Percentiles rank a stretch among this genome's conserved stretches.
Evolutionary conservation across 495 filamentous ascomycete genomes (phyloP).

Genomic region (Echria macrotheca): DNA sequence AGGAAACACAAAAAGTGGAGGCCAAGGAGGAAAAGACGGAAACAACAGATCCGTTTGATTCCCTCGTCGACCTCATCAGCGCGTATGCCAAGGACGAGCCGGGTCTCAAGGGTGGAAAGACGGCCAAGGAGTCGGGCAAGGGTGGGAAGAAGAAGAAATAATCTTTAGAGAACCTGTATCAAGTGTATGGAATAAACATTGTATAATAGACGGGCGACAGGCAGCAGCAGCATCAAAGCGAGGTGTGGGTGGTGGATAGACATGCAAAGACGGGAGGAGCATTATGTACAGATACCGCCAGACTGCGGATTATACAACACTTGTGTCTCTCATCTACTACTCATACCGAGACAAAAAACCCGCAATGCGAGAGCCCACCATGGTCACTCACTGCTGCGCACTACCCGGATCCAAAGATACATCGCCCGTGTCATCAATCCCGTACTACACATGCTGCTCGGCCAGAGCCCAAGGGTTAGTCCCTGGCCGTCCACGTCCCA

Average conservation of each 20-base stretch:
- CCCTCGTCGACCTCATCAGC: slow-evolving; percentile 65
- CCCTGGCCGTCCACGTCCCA: slow-evolving; percentile 10
- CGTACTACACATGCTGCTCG: too few relatives aligned
- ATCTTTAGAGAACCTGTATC: neutral
- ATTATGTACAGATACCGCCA: slow-evolving; percentile 7
- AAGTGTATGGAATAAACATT: neutral
- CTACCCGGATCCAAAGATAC: too few relatives aligned
- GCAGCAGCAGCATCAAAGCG: neutral
- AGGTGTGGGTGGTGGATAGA: neutral
- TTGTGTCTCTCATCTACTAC: too few relatives aligned
- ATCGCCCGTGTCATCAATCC: too few relatives aligned
- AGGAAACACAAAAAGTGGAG: too few relatives aligned
- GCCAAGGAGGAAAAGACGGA: neutral
- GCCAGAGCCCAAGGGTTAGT: too few relatives aligned
- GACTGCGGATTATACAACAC: slow-evolving; percentile 3
- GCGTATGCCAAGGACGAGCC: slow-evolving; percentile 45
- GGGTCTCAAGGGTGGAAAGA: slow-evolving; percentile 20
- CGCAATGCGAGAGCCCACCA: too few relatives aligned
- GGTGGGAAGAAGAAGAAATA: slow-evolving; percentile 25
- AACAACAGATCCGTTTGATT: slow-evolving; percentile 47
- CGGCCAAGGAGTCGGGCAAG: slow-evolving; percentile 28
- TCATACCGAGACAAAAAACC: too few relatives aligned
- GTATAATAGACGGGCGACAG: neutral
- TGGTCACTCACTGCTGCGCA: too few relatives aligned
- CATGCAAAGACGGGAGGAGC: neutral